Evolutionary conservation across 208 protist species (phyloP), one percentile per base, ranked within the genome.

Genomic region (Acanthamoeba castellanii): DNA sequence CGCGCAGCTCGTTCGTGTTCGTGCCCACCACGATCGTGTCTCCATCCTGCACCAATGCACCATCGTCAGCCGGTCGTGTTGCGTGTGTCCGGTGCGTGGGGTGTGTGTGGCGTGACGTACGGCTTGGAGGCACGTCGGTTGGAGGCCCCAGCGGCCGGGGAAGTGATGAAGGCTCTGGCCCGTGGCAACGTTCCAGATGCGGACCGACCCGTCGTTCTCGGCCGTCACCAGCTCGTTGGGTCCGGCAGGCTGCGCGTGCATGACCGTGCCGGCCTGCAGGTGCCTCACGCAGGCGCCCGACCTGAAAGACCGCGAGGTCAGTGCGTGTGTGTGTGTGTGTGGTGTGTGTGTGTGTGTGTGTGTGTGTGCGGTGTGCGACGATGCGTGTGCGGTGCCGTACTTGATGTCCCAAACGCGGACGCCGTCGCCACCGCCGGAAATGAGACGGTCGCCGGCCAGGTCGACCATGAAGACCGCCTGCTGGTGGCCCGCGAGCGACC

Each of bases 361-460:
- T n/a, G n/a, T n/a, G n/a, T n/a, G n/a, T 78, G 14, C n/a, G 70
- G n/a, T 30, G 14, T 30, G 11, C 70, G 25, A 42, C 27, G 45
- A 84, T 84, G 64, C 25, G 14, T 47, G 72, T 27, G 66, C 5
- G 72, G 8, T 50, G 30, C 47, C 87, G 34, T 72, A 92, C 87
- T 92, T 92, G 34, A 92, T 14, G 22, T 92, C 87, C 87, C 87
- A 92, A 8, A 92, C 22, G 68, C 90, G 90, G 45, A 94, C 52
- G 90, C 37, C 90, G 34, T 94, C 90, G 20, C 27, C 18, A 3
- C 30, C 42, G 47, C 25, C 7, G 7, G 90, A 94, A 68, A 94
- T 27, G 52, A 94, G 45, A 8, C 90, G 61, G 7, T 94, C 70
- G 52, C 90, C 90, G 30, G 61, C 3, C 30, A 72, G 18, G 25